Base-by-base conservation (phyloP, 805 yeast species). In the Lipomyces yamanashiensis region DNA sequence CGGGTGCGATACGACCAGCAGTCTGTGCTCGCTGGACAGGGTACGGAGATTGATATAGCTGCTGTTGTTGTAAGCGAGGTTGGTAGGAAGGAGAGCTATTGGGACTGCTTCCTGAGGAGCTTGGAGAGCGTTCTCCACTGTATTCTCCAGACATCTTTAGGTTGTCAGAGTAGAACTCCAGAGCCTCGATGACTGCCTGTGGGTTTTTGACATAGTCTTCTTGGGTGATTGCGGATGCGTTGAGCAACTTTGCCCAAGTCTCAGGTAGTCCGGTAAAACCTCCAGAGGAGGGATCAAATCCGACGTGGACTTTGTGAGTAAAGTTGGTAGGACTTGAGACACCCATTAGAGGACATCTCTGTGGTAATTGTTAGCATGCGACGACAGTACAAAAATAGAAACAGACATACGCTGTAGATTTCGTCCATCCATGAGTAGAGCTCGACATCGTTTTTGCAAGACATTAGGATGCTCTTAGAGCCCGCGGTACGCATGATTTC, bases 301-400 rank as follows among this genome's bases (percentile, higher is more conserved):
- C 97, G 9, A 95, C 98, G 72, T 95, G 98, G 37, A 92, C 97
- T 72, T 87, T 89, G 74, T 96, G 99, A 10, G 96, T 91, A 75
- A 93, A 93, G 75, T 93, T 92, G 17, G 93, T 90, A 7, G 99
- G 99, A 45, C 87, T 87, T 2, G 98, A 92, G 10, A 95, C 97
- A 44, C 80, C 80, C 21, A 76, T 73, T 33, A 75, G 65, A 5
- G 81, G 81, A 54, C 78, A 74, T 59, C 76, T 74, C 69, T 66
- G 54, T 54, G 10, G 37, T 43, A 3, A 12, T 36, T 34, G 37
- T 19, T 9, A 52, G 33, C n/a, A n/a, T 7, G 33, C 7, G 45
- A 12, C 10, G 47, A 17, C 21, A 4, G 13, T 23, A 6, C 15
- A 36, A 6, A 33, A 43, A 48, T n/a, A 39, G 21, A 3, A 13